phyloP scores from a whole-genome alignment of 768 basidiomycete genomes.

The Leucogyrophana mollusca region DNA sequence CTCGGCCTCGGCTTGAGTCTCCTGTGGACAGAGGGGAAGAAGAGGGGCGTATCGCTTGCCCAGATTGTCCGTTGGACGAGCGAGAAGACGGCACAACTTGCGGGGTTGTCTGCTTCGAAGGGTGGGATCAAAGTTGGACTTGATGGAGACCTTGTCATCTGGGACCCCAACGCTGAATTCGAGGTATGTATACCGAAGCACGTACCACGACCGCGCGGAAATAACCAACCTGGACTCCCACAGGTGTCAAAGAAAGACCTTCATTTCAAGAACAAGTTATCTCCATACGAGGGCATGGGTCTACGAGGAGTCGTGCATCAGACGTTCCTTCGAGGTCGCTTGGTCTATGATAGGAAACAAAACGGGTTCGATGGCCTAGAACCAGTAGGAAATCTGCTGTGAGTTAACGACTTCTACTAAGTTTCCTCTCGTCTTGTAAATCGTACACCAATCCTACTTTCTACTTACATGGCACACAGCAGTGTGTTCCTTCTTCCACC shows the following conservation, averaged over 20 bases:
- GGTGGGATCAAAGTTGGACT: slow-evolving; percentile 71
- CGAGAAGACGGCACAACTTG: slow-evolving; percentile 73
- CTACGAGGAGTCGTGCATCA: slow-evolving; percentile 72
- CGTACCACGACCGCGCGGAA: no score
- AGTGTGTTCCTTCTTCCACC: no score
- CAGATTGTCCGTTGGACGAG: slow-evolving; percentile 78
- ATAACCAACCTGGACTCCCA: slow-evolving; percentile 3
- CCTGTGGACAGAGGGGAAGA: slow-evolving; percentile 79
- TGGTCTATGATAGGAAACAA: slow-evolving; percentile 53
- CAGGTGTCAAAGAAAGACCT: slow-evolving; percentile 75
- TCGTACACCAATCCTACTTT: neutral
- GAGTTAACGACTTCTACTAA: no score
- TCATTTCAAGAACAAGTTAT: slow-evolving; percentile 92
- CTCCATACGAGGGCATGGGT: slow-evolving; percentile 78
- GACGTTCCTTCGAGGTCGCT: slow-evolving; percentile 78
- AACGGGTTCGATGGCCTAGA: slow-evolving; percentile 34
- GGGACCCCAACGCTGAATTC: slow-evolving; percentile 60
- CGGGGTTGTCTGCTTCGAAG: slow-evolving; percentile 67
- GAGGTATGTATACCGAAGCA: slow-evolving; percentile 30
- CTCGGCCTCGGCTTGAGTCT: slow-evolving; percentile 88
- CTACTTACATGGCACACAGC: no score
- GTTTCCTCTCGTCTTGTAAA: no score
- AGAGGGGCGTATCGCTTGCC: slow-evolving; percentile 50
- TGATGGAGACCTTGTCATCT: slow-evolving; percentile 87
- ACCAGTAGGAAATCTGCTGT: slow-evolving; percentile 40